A percentile compares a stretch with the other conserved stretches of the same genome.
Conservation (phyloP, 108 stramenopile genomes). For the Schizochytrium sp. region DNA sequence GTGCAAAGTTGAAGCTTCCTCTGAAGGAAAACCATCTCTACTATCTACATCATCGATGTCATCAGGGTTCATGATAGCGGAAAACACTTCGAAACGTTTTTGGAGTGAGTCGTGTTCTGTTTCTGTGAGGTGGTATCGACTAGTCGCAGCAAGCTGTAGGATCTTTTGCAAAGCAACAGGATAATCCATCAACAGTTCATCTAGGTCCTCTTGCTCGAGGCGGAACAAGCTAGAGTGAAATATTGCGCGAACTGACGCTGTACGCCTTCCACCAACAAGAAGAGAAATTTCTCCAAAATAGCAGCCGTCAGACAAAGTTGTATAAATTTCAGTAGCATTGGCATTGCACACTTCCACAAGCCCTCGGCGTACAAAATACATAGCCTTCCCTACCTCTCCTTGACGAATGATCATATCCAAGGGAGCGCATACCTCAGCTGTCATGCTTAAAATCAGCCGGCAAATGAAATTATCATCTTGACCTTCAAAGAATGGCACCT, state of each 20-base stretch:
- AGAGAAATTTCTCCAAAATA: slow-evolving; percentile 61
- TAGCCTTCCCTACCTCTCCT: slow-evolving; percentile 58
- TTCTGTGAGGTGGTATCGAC: slow-evolving; percentile 52
- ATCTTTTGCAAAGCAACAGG: slow-evolving; percentile 51
- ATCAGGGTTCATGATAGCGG: neutral
- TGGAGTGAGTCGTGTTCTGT: slow-evolving; percentile 35
- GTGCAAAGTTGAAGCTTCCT: neutral
- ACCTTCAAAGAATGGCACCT: slow-evolving; percentile 46
- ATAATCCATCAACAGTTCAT: slow-evolving; percentile 8
- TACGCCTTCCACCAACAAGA: slow-evolving; percentile 18
- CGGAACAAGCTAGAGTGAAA: slow-evolving; percentile 53
- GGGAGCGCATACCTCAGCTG: slow-evolving; percentile 3
- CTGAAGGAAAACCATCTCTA: neutral
- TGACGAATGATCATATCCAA: slow-evolving; percentile 42
- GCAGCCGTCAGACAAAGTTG: slow-evolving; percentile 7
- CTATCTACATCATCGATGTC: neutral
- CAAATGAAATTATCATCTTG: slow-evolving; percentile 20
- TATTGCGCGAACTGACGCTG: slow-evolving; percentile 48
- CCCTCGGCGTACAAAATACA: slow-evolving; percentile 10
- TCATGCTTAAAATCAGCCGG: slow-evolving; percentile 16
- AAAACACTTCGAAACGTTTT: slow-evolving; percentile 16
- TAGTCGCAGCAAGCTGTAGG: slow-evolving; percentile 40
- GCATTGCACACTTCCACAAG: slow-evolving; percentile 55
- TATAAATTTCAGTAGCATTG: slow-evolving; percentile 37
- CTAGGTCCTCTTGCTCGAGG: slow-evolving; percentile 44